Base-by-base conservation (phyloP, 495 filamentous ascomycete genomes). In the Astrothelium subdiscretum region DNA sequence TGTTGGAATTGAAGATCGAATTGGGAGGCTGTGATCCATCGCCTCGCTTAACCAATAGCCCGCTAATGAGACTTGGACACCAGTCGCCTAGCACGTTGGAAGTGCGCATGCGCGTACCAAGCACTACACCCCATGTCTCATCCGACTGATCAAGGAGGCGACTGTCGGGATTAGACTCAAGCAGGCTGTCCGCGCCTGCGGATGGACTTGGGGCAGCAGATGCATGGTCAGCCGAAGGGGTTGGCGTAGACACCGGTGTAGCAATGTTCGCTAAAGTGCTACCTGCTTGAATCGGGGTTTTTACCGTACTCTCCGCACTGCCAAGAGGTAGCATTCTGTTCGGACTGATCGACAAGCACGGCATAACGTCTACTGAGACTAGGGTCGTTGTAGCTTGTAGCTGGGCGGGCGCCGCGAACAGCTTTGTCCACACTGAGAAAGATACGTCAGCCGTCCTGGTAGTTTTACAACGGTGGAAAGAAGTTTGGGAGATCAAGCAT, bases 81-180 rank as follows among this genome's bases (percentile, higher is more conserved):
- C 85, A 80, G 60, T 88, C 85, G 5, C 80, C 80, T 24, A 86
- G 71, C 12, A 83, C 83, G 1, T 79, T 74, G 2, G 85, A 84
- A 66, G 83, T 86, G 71, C 86, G 85, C 20, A 90, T 79, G n/a
- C 86, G 80, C 70, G 91, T 87, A 0, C 79, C 75, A 51, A 91
- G 76, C 18, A 96, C 74, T 24, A 91, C 81, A 31, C 84, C 86
- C 89, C 89, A 96, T 2, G 84, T 87, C 59, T 91, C 87, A 61
- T 97, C 92, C 24, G 82, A 82, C 31, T 84, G 70, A 68, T 97
- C 92, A 4, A 89, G 74, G 6, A 98, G 81, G 18, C 85, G 80
- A 6, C 89, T 81, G 48, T 95, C 89, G 0, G 81, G 78, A 58
- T 95, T 91, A 2, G 72, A 58, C 20, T 66, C 64, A 0, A 66